Percentiles rank a stretch among this genome's conserved stretches.
Evolutionary conservation across 352 stramenopile genomes (phyloP).

Genomic region (Pythium coloratum): DNA sequence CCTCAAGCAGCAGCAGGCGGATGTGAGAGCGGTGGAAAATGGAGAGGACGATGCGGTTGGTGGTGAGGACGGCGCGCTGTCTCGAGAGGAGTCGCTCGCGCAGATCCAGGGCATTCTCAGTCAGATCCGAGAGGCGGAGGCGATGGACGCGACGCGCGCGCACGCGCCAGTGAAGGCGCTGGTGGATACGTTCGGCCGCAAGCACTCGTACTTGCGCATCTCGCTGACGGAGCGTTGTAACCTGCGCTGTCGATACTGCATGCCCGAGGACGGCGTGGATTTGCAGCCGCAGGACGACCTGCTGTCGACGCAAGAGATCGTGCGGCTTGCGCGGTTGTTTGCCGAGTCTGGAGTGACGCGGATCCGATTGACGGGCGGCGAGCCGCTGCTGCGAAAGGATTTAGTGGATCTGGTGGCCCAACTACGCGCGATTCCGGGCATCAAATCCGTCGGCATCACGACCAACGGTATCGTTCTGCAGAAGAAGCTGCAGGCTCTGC

Average conservation of each 20-base stretch:
- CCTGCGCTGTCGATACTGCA: constrained; percentile 96
- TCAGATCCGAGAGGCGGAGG: constrained; percentile 29
- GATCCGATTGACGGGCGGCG: constrained; percentile 94
- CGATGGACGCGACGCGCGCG: neutral
- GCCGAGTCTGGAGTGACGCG: constrained; percentile 90
- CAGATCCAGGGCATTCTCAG: constrained; percentile 45
- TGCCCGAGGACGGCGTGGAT: constrained; percentile 93
- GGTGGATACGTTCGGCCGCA: constrained; percentile 86
- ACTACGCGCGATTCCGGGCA: constrained; percentile 61
- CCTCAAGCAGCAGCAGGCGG: constrained; percentile 2
- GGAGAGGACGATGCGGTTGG: neutral
- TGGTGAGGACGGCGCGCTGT: neutral
- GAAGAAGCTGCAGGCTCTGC: constrained; percentile 76
- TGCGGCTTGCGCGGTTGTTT: constrained; percentile 90
- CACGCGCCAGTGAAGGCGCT: constrained; percentile 29
- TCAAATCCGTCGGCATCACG: constrained; percentile 91
- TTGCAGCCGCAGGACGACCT: constrained; percentile 79
- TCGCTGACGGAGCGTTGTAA: constrained; percentile 97
- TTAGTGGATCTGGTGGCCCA: constrained; percentile 51
- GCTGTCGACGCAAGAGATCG: constrained; percentile 91
- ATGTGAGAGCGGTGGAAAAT: neutral
- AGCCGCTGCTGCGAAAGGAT: constrained; percentile 74
- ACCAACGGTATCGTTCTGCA: constrained; percentile 96
- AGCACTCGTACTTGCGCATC: constrained; percentile 95
- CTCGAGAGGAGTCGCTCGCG: constrained; percentile 34